Percentiles rank a stretch among this genome's conserved stretches.
These are phyloP conservation scores for Gaertneriomyces semiglobifer DNA, from an alignment of 192 early-diverging fungal genomes.

Conservation along the genomic window DNA sequence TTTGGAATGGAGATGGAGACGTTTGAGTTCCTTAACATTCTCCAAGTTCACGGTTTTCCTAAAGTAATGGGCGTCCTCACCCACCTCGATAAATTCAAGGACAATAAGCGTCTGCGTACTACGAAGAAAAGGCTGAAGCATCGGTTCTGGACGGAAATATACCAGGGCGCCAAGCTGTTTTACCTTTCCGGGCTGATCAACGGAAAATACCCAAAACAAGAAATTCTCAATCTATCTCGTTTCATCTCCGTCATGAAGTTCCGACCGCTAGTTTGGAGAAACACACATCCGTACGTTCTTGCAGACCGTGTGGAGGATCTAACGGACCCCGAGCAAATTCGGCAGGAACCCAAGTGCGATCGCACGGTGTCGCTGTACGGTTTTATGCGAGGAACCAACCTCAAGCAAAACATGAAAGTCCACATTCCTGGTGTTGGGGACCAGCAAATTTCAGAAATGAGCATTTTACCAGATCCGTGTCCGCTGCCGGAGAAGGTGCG, in stretches of 20 bases:
- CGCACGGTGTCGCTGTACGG: conserved; percentile 93
- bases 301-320: conserved; percentile 95
- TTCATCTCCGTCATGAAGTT: conserved; percentile 99
- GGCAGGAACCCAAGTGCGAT: conserved; percentile 78
- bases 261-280: conserved; percentile 94
- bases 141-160: conserved; percentile 99
- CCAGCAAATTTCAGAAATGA: conserved; percentile 70
- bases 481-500: conserved; percentile 93
- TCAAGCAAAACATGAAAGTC: conserved; percentile 80
- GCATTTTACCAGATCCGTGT: conserved; percentile 86
- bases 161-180: conserved; percentile 98
- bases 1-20: conserved; percentile 99
- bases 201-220: conserved; percentile 87
- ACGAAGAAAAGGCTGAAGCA: conserved; percentile 95
- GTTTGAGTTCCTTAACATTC: conserved; percentile 96
- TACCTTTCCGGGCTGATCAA: conserved; percentile 96
- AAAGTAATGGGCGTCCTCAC: conserved; percentile 98
- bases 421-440: conserved; percentile 97
- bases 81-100: conserved; percentile 92
- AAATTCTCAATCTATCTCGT: conserved; percentile 89
- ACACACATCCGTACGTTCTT: conserved; percentile 96
- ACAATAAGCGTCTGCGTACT: conserved; percentile 82
- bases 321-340: conserved; percentile 84
- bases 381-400: conserved; percentile 90
- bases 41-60: conserved; percentile 96